Evolutionary conservation across 768 basidiomycete genomes (phyloP).

Genomic region (Chiua virens): DNA sequence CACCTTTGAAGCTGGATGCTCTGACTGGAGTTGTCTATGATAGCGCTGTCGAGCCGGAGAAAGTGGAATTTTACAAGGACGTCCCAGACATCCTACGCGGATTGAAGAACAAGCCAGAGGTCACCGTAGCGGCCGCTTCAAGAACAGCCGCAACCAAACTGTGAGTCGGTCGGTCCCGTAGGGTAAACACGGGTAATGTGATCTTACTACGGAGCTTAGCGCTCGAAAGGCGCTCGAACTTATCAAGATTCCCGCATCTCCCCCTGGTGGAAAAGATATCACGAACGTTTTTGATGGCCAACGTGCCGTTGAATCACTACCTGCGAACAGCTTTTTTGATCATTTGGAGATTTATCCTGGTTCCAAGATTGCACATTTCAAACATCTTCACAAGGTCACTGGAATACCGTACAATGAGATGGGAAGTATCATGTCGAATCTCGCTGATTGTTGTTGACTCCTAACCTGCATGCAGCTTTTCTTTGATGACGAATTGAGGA

Average conservation of each 20-base stretch:
- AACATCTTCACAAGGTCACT: conserved; percentile 66
- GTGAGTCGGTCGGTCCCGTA: conserved; percentile 41
- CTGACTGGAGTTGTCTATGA: conserved; percentile 24
- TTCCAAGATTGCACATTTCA: conserved; percentile 83
- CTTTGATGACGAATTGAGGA: conserved; percentile 69
- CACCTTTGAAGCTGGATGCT: conserved; percentile 51
- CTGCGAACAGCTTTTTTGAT: conserved; percentile 65
- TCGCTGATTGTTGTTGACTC: not conserved
- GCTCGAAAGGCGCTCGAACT: conserved; percentile 74
- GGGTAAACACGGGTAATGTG: not conserved
- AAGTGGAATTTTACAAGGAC: conserved; percentile 72
- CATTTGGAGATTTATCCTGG: conserved; percentile 77
- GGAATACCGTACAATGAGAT: conserved; percentile 80
- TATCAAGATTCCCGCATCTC: conserved; percentile 51
- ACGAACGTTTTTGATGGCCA: not conserved
- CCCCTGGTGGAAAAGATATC: conserved; percentile 26
- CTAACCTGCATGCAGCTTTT: conserved; percentile 43
- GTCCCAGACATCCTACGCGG: conserved; percentile 71
- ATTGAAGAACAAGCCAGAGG: conserved; percentile 43
- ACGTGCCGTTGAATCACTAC: conserved; percentile 28
- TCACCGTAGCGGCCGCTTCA: conserved; percentile 70
- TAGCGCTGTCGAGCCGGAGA: conserved; percentile 16
- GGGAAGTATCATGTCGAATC: conserved; percentile 40
- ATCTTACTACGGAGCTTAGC: conserved; percentile 36
- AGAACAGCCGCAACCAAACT: conserved; percentile 66